Percentiles rank a stretch among this genome's conserved stretches.
Evolutionary conservation across 1,284 basidiomycete genomes (phyloP).

Genomic region (Irpex sp.): DNA sequence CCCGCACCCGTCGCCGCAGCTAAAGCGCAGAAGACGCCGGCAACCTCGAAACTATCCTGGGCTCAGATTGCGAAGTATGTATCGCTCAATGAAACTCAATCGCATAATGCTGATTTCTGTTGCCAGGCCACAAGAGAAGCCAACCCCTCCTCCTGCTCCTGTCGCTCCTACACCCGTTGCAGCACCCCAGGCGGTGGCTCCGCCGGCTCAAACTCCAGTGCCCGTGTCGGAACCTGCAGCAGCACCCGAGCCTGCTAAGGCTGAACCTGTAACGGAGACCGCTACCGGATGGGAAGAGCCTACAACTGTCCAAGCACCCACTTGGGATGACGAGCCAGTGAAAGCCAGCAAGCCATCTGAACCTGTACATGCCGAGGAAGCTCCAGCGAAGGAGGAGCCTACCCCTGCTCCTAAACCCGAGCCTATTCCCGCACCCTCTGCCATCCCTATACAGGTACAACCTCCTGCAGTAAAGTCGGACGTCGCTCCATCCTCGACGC

Average conservation of each 20-base stretch:
- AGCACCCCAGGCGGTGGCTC: conserved; percentile 10
- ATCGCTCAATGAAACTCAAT: neutral
- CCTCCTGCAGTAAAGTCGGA: conserved; percentile 21
- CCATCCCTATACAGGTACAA: conserved; percentile 29
- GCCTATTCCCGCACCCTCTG: conserved; percentile 26
- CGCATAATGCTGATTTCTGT: conserved; percentile 4
- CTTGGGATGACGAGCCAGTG: conserved; percentile 72
- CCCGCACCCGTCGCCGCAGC: conserved; percentile 20
- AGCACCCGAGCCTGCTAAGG: conserved; percentile 24
- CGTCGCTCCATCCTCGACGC: conserved; percentile 27
- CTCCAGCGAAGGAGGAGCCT: conserved; percentile 19
- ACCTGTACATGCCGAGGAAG: conserved; percentile 20
- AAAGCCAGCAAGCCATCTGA: conserved; percentile 23
- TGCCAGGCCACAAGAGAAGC: conserved; percentile 52
- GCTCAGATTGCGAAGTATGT: conserved; percentile 65
- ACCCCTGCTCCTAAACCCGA: conserved; percentile 33
- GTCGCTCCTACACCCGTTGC: conserved; percentile 17
- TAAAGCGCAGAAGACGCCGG: conserved; percentile 51
- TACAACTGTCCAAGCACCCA: conserved; percentile 64
- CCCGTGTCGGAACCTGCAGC: conserved; percentile 20
- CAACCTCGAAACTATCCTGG: conserved; percentile 74
- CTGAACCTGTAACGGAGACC: conserved; percentile 32
- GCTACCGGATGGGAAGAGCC: conserved; percentile 66
- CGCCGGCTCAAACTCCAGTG: conserved; percentile 24
- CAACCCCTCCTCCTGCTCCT: conserved; percentile 33